phyloP scores from a whole-genome alignment of 2,329 filamentous ascomycete species.

The Didymella pomorum region DNA sequence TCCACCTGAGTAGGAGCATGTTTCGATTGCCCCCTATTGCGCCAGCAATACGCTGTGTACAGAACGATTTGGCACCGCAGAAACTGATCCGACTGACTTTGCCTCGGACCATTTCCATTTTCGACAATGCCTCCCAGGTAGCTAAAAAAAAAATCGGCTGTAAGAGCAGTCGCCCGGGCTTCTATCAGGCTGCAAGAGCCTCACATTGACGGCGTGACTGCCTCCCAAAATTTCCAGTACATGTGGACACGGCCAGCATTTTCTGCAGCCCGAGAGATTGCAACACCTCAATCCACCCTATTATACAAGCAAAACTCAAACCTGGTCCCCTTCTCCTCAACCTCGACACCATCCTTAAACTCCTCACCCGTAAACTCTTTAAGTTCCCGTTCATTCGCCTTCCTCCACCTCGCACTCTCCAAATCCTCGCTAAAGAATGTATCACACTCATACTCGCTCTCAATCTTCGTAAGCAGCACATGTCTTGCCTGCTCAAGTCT shows the following conservation, averaged over 20 bases:
- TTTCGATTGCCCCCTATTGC: too few species aligned
- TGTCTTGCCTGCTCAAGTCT: constrained; percentile 63
- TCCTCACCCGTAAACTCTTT: constrained; percentile 72
- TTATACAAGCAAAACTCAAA: constrained; percentile 77
- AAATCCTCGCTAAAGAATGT: constrained; percentile 73
- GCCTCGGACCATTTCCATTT: not conserved
- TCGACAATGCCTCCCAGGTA: too few species aligned
- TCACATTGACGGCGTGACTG: too few species aligned
- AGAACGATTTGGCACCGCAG: not conserved
- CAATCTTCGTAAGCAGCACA: constrained; percentile 74
- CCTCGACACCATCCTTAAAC: constrained; percentile 62
- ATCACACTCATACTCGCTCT: constrained; percentile 77
- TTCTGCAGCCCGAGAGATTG: too few species aligned
- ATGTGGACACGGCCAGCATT: too few species aligned
- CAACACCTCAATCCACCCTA: constrained; percentile 8
- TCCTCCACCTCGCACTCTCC: constrained; percentile 63
- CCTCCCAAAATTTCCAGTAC: too few species aligned
- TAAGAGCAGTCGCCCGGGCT: too few species aligned
- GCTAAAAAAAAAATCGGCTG: too few species aligned
- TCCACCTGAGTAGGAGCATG: not conserved
- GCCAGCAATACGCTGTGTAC: not conserved
- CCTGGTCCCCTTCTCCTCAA: constrained; percentile 69
- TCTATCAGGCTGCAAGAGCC: too few species aligned
- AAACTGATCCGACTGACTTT: not conserved
- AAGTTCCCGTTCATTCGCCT: constrained; percentile 61